These are phyloP conservation scores for Lyophyllum decastes DNA, from an alignment of 768 basidiomycete species.

Conservation along the genomic window DNA sequence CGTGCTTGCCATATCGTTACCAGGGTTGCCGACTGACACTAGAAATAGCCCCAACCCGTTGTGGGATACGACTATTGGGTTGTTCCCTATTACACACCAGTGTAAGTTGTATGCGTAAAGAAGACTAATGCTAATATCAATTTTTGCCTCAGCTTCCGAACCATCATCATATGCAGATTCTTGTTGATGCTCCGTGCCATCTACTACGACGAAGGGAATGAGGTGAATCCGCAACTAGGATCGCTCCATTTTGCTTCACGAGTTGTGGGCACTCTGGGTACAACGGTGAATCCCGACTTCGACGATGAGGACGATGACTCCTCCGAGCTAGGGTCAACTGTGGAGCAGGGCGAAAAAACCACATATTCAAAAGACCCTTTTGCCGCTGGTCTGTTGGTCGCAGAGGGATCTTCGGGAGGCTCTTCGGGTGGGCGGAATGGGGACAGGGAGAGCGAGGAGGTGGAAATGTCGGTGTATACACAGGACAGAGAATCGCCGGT, in stretches of 20 bases:
- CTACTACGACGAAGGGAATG: conserved; percentile 21
- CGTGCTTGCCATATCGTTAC: not conserved
- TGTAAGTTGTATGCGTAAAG: conserved; percentile 19
- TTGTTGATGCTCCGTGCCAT: conserved; percentile 28
- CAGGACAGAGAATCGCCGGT: not conserved
- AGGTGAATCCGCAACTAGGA: conserved; percentile 11
- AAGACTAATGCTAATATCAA: not conserved
- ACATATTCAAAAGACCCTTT: conserved; percentile 26
- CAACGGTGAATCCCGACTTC: conserved; percentile 22
- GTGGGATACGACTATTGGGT: conserved; percentile 35
- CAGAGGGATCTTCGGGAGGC: not conserved
- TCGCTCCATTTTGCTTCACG: conserved; percentile 24
- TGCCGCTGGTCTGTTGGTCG: conserved; percentile 14
- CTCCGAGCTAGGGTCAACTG: not conserved
- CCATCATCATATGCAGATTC: conserved; percentile 35
- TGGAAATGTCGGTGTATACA: not conserved
- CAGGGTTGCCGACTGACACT: not conserved
- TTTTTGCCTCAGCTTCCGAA: conserved; percentile 25
- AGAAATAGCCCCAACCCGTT: conserved; percentile 24
- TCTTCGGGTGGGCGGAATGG: not conserved
- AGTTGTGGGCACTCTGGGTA: conserved; percentile 28
- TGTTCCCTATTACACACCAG: conserved; percentile 34
- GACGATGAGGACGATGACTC: conserved; percentile 3
- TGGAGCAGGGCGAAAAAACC: conserved; percentile 17
- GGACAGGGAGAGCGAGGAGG: not conserved